Evolutionary conservation across 2,329 filamentous ascomycete genomes (phyloP).

Genomic region (Hymenoscyphus infarciens): DNA sequence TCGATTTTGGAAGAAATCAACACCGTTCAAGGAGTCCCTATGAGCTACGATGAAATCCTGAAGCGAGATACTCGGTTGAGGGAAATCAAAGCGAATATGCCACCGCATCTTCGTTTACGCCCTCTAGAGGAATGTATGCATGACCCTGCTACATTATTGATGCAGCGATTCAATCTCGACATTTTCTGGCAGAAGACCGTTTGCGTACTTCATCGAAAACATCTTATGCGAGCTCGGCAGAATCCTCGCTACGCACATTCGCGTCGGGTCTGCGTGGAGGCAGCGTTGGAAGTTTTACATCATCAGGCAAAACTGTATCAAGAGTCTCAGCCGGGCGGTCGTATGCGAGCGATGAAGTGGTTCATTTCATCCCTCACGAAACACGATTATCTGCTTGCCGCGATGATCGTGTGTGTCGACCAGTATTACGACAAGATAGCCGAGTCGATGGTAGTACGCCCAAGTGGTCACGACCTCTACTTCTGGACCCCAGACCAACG

Average conservation of each 20-base stretch:
- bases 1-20: constrained; percentile 66
- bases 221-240: constrained; percentile 71
- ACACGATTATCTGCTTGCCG: constrained; percentile 81
- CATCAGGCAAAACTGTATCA: constrained; percentile 73
- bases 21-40: constrained; percentile 48
- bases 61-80: constrained; percentile 59
- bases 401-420: constrained; percentile 80
- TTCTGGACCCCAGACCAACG: constrained; percentile 59
- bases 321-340: constrained; percentile 69
- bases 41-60: constrained; percentile 62
- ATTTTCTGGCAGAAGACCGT: constrained; percentile 85
- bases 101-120: constrained; percentile 74
- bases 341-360: constrained; percentile 71
- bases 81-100: constrained; percentile 62
- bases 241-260: constrained; percentile 83
- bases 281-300: constrained; percentile 74
- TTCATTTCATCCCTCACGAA: constrained; percentile 76
- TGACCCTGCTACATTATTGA: constrained; percentile 80
- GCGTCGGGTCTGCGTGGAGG: constrained; percentile 78
- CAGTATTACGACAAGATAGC: constrained; percentile 63
- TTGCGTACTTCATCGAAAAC: constrained; percentile 85
- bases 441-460: constrained; percentile 34
- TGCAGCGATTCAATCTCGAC: constrained; percentile 80
- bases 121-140: constrained; percentile 69
- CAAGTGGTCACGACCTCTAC: constrained; percentile 44